Evolutionary conservation across 2,329 filamentous ascomycete genomes (phyloP), one percentile per base, ranked within the genome.

Genomic region (Davidsoniella eucalypti): DNA sequence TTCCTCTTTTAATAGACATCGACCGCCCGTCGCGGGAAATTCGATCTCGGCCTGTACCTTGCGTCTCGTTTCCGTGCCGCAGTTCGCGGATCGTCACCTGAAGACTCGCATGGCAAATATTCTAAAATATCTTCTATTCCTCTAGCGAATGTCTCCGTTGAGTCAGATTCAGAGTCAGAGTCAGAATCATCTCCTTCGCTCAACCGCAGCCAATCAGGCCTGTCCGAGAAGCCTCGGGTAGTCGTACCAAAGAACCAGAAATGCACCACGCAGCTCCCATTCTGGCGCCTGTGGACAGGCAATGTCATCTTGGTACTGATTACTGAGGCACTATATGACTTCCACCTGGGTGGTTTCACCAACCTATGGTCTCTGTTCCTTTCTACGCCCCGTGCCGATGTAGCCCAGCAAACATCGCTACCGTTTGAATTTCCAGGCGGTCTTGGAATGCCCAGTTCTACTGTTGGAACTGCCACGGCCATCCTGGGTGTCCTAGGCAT

Each of bases 401-500:
- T 36, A 56, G 62, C 60, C 18, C 10, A 36, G 9, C 25, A 36
- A 17, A 36, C 47, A 21, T 17, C 25, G 5, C 57, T 71, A 54
- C 64, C 72, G 4, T 67, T 77, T 58, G 63, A 71, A 49, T 84
- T 83, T 56, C 73, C 75, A 6, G 77, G 80, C 36, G 80, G 81
- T 2, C 69, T 86, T 1, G 80, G 79, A 18, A 77, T 86, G 61
- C 72, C 77, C 0, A 76, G 80, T 0, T 70, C 75, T 0, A 76
- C 75, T 0, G 80, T 87, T 44, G 82, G 82, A 21, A 66, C 82
- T 40, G 80, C 80, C 12, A 82, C 81, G 39, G 78, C 80, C 12
- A 74, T 82, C 54, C 75, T 85, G 8, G 82, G 82, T 7, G 64
- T 82, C 42, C 70, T 85, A 42, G 82, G 82, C 21, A 78, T 87